Conservation (phyloP, 2,329 filamentous ascomycete genomes). For the Penicillium sp. region DNA sequence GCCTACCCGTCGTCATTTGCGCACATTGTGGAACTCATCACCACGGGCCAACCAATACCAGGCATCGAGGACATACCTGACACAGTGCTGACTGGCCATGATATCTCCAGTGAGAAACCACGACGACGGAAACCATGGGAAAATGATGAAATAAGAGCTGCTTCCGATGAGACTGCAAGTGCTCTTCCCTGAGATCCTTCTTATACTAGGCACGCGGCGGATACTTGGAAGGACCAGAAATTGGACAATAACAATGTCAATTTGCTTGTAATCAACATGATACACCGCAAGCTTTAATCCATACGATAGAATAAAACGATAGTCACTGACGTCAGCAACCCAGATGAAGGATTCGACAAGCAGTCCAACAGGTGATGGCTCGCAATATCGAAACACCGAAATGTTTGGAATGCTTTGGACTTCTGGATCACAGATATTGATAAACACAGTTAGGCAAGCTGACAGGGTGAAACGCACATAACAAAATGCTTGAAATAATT, state of each 20-base stretch:
- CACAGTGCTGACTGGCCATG: constrained; percentile 70
- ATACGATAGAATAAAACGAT: constrained; percentile 6
- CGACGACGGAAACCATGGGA: constrained; percentile 77
- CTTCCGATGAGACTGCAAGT: constrained; percentile 4
- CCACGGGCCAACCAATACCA: constrained; percentile 76
- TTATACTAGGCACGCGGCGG: background rate
- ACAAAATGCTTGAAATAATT: background rate
- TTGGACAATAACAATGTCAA: constrained; percentile 16
- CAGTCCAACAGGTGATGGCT: constrained; percentile 1
- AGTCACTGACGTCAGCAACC: constrained; percentile 13
- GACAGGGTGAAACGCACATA: background rate
- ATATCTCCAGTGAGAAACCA: constrained; percentile 55
- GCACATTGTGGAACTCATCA: constrained; percentile 81
- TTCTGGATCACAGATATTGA: constrained; percentile 1
- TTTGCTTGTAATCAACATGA: constrained; percentile 8
- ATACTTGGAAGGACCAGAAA: constrained; percentile 6
- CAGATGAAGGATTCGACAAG: constrained; percentile 21
- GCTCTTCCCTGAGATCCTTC: constrained; percentile 1
- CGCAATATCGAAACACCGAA: constrained; percentile 11
- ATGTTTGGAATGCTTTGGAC: constrained; percentile 3
- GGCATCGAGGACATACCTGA: constrained; percentile 85
- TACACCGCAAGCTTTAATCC: constrained; percentile 2
- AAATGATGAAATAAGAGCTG: constrained; percentile 47
- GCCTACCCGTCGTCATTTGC: constrained; percentile 80
- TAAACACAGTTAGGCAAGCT: background rate